Base-by-base conservation (phyloP, 148 eudicot species). In the Nepenthes mirabilis region DNA sequence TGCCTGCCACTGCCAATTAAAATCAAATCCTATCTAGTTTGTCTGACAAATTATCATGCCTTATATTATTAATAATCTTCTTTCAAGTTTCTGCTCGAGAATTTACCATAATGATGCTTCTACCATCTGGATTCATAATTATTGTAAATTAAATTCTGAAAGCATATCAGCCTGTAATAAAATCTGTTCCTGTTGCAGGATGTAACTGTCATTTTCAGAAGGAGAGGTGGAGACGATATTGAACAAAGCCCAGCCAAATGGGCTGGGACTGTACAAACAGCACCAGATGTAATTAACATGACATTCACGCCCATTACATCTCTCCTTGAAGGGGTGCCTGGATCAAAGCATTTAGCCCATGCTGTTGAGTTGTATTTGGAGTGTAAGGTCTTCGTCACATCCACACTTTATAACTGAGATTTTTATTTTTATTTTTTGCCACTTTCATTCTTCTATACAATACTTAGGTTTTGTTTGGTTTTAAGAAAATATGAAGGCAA, bases 201-300 rank as follows among this genome's bases (percentile, higher is more conserved):
- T 81, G 85, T 93, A 58, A 93, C 99, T 2, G 87, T 89, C 37
- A 93, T 93, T 59, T 86, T 93, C 63, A 82, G 99, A 69, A 84
- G 99, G 76, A 82, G 99, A 71, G 99, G 99, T 47, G 99, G 97
- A 13, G 95, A 93, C 48, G 99, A 93, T 75, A 91, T 93, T 66
- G 99, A 89, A 68, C 99, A 93, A 77, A 89, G 85, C 74, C 82
- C 90, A 5, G 73, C 77, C 5, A 93, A 77, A 73, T 93, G 99
- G 99, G 89, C 91, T 35, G 83, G 73, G 68, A 84, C 86, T 36
- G 95, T 93, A 54, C 65, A 73, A 59, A 65, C 68, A 51, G 79
- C 95, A 8, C 99, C 99, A 43, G 99, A 93, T 70, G 89, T 93
- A 48, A 86, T 93, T 64, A 82, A 80, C 72, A 93, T 93, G 99